These are phyloP conservation scores for Stachybotrys elegans DNA, from an alignment of 2,329 filamentous ascomycete genomes.

Conservation along the genomic window DNA sequence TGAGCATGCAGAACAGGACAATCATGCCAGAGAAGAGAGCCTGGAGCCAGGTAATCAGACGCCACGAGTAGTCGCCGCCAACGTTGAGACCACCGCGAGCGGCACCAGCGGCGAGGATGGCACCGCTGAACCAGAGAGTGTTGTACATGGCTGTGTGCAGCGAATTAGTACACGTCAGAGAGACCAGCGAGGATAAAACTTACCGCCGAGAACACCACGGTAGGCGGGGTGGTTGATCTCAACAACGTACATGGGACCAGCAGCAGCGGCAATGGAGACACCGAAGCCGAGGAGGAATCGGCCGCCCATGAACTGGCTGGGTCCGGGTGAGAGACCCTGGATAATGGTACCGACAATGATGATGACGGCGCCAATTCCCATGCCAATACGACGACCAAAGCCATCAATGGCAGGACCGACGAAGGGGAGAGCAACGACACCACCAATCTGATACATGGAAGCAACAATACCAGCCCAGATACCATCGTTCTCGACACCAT, in stretches of 20 bases:
- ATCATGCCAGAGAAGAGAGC: conserved; percentile 32
- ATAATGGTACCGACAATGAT: conserved; percentile 41
- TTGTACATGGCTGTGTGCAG: no score
- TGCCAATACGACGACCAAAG: conserved; percentile 41
- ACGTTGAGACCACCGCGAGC: conserved; percentile 34
- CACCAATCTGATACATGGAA: conserved; percentile 45
- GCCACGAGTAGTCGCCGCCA: conserved; percentile 28
- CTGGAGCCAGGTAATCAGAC: conserved; percentile 35
- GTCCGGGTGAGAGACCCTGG: conserved; percentile 29
- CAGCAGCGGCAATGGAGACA: conserved; percentile 39
- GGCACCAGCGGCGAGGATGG: conserved; percentile 41
- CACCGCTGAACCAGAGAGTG: conserved; percentile 39
- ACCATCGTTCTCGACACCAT: conserved; percentile 24
- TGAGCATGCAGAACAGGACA: conserved; percentile 20
- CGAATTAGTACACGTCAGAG: no score
- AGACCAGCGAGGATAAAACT: no score
- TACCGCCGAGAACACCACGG: conserved; percentile 48
- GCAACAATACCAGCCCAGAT: conserved; percentile 21
- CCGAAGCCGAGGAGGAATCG: conserved; percentile 58
- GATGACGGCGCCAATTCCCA: conserved; percentile 37
- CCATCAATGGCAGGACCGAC: conserved; percentile 43
- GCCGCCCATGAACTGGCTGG: conserved; percentile 45
- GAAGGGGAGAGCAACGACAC: conserved; percentile 41
- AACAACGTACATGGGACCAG: conserved; percentile 42
- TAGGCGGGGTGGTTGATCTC: conserved; percentile 42